A percentile compares a stretch with the other conserved stretches of the same genome.
phyloP scores from a whole-genome alignment of 192 early-diverging fungal species.

The Oehlia diaphana region DNA sequence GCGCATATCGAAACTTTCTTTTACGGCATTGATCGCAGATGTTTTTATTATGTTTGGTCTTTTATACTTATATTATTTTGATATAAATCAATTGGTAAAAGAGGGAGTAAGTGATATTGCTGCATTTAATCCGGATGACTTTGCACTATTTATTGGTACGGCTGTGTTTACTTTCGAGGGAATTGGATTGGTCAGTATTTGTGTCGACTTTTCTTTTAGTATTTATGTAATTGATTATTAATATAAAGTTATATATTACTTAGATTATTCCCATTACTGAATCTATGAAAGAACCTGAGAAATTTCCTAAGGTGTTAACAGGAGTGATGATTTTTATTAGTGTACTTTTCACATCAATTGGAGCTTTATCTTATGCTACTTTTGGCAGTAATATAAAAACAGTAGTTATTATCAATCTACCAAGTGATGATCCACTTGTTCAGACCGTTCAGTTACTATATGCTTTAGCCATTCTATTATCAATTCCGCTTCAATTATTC shows the following conservation, averaged over 20 bases:
- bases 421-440: slow-evolving; percentile 62
- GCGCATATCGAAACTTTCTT: slow-evolving; percentile 85
- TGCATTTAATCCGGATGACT: slow-evolving; percentile 76
- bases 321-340: slow-evolving; percentile 78
- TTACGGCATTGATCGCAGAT: slow-evolving; percentile 87
- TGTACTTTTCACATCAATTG: slow-evolving; percentile 76
- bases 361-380: slow-evolving; percentile 79
- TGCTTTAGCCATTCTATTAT: slow-evolving; percentile 89
- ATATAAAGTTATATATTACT: not conserved
- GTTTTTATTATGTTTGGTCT: slow-evolving; percentile 90
- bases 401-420: slow-evolving; percentile 87
- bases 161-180: slow-evolving; percentile 91
- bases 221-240: not conserved
- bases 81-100: slow-evolving; percentile 66
- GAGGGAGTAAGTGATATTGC: slow-evolving; percentile 71
- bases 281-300: slow-evolving; percentile 89
- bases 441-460: slow-evolving; percentile 81
- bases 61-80: slow-evolving; percentile 80
- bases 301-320: slow-evolving; percentile 83
- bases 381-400: slow-evolving; percentile 86
- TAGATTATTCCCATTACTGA: slow-evolving; percentile 78
- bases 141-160: slow-evolving; percentile 91
- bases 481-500: slow-evolving; percentile 90
- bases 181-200: slow-evolving; percentile 61
- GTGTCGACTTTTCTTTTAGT: too few species aligned